Evolutionary conservation across 306 rosid genomes (phyloP).

Genomic region (Medicago ruthenica): DNA sequence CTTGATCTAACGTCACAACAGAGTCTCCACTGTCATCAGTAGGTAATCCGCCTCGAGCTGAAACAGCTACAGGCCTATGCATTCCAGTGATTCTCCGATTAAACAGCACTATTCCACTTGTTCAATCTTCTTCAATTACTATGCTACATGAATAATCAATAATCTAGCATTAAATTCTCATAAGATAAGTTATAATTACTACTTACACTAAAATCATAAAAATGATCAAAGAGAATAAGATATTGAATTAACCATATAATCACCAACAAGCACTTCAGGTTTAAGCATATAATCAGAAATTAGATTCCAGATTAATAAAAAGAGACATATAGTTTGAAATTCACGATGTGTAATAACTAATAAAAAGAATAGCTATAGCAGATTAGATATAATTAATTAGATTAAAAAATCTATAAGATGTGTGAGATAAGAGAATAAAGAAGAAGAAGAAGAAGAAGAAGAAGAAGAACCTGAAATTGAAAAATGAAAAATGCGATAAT

Average conservation of each 20-base stretch:
- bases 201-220: background rate
- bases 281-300: background rate
- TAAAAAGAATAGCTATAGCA: background rate
- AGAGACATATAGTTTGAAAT: background rate
- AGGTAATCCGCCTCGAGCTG: conserved; percentile 70
- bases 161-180: conserved; percentile 29
- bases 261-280: too few species aligned
- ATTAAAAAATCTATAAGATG: conserved; percentile 38
- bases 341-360: background rate
- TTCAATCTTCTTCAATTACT: conserved; percentile 38
- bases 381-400: background rate
- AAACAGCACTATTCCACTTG: conserved; percentile 44
- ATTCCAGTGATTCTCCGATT: conserved; percentile 51
- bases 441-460: background rate
- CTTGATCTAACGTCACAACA: conserved; percentile 84
- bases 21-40: conserved; percentile 66
- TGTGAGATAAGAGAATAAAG: background rate
- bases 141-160: conserved; percentile 39
- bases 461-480: conserved; percentile 30
- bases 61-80: conserved; percentile 72
- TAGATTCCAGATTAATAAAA: background rate
- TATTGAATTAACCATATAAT: too few species aligned
- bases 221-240: background rate
- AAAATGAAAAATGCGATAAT: conserved; percentile 4
- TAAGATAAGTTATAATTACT: conserved; percentile 2